Percentiles rank a stretch among this genome's conserved stretches.
Evolutionary conservation across 176 grass and related monocot species (phyloP).

Genomic region (Triticum timopheevii): DNA sequence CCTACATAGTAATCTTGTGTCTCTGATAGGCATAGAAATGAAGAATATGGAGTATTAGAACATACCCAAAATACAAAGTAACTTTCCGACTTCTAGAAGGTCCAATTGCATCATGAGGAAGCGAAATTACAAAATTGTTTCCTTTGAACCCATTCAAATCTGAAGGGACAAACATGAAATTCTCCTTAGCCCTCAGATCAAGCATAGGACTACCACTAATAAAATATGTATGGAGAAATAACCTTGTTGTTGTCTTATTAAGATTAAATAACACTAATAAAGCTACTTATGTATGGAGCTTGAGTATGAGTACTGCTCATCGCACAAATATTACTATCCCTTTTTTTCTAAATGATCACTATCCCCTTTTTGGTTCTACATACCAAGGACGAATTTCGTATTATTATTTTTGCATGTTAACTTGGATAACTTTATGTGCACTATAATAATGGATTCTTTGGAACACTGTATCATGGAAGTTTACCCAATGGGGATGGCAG

Average conservation of each 20-base stretch:
- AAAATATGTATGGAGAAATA: conserved; percentile 19
- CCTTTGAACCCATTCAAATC: not conserved
- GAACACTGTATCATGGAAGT: not conserved
- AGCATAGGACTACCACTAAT: not conserved
- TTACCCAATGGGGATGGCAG: not conserved
- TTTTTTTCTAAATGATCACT: not conserved
- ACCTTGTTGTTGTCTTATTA: not conserved
- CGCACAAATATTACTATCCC: not conserved
- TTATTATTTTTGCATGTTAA: not conserved
- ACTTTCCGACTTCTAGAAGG: conserved; percentile 7
- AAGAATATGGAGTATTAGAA: not conserved
- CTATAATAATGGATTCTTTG: not conserved
- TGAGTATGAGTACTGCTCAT: not conserved
- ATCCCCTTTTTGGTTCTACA: not conserved
- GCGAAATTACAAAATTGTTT: conserved; percentile 18
- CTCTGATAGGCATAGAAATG: conserved; percentile 11
- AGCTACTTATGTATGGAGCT: conserved; percentile 1
- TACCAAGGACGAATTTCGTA: not conserved
- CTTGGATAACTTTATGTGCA: not conserved
- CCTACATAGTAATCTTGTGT: not conserved
- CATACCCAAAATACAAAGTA: not conserved
- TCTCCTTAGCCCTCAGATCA: conserved; percentile 3
- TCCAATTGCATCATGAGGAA: not conserved
- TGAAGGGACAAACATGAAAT: conserved; percentile 22
- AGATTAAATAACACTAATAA: not conserved